Percentiles rank a stretch among this genome's conserved stretches.
Conservation (phyloP, 1,284 basidiomycete species). For the Wallemia ichthyophaga region DNA sequence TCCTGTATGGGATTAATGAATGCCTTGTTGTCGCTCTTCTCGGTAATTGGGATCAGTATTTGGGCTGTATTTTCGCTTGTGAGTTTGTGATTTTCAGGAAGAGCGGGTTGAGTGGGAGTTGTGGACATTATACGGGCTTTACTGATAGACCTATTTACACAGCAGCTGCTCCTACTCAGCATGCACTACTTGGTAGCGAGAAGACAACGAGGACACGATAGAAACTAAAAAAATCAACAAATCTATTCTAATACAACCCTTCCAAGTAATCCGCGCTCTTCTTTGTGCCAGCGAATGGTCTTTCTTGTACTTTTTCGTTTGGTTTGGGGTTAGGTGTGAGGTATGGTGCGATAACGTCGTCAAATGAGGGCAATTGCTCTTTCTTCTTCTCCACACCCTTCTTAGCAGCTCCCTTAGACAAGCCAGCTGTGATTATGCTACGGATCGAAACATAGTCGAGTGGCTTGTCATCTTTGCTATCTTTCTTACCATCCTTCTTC, state of each 20-base stretch:
- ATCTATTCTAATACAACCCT: background rate
- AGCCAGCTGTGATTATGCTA: slow-evolving; percentile 34
- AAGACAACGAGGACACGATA: background rate
- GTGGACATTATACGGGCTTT: too few relatives aligned
- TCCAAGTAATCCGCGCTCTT: background rate
- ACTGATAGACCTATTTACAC: too few relatives aligned
- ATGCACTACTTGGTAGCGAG: background rate
- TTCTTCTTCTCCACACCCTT: too few relatives aligned
- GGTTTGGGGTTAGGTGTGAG: background rate
- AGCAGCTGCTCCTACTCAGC: too few relatives aligned
- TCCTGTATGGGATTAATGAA: slow-evolving; percentile 97
- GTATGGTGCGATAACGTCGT: background rate
- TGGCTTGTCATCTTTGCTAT: slow-evolving; percentile 14
- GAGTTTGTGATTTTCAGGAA: background rate
- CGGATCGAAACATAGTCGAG: slow-evolving; percentile 39
- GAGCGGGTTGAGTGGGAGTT: too few relatives aligned
- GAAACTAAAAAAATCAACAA: background rate
- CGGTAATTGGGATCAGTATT: slow-evolving; percentile 32
- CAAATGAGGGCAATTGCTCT: background rate
- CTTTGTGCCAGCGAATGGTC: background rate
- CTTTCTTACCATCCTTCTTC: background rate
- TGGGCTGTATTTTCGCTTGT: slow-evolving; percentile 42
- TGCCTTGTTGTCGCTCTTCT: slow-evolving; percentile 29
- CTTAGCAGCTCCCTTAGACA: slow-evolving; percentile 25
- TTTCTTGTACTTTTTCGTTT: background rate